Percentiles rank a stretch among this genome's conserved stretches.
Conservation (phyloP, 139 green algal genomes). For the Pseudopediastrum boryanum region DNA sequence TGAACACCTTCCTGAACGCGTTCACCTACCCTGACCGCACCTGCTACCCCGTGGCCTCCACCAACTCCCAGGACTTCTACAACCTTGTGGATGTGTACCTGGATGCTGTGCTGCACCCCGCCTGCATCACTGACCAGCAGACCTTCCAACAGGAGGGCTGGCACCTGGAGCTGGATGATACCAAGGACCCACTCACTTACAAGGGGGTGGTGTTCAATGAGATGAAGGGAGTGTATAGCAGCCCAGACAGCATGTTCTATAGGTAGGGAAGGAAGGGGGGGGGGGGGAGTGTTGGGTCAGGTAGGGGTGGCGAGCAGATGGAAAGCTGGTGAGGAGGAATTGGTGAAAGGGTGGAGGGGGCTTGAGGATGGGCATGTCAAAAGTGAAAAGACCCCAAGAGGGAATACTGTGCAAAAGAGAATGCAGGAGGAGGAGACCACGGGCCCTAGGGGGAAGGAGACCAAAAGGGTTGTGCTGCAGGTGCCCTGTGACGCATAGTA, state of each 20-base stretch:
- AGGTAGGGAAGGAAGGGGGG: too few relatives aligned
- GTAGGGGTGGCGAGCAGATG: too few relatives aligned
- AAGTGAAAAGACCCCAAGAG: too few relatives aligned
- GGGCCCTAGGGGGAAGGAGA: too few relatives aligned
- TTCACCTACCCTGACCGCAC: slow-evolving; percentile 99
- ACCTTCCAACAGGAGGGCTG: slow-evolving; percentile 93
- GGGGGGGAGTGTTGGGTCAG: too few relatives aligned
- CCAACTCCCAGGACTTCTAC: slow-evolving; percentile 95
- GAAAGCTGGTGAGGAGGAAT: too few relatives aligned
- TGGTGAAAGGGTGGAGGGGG: too few relatives aligned
- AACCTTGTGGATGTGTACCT: slow-evolving; percentile 99
- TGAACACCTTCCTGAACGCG: slow-evolving; percentile 99
- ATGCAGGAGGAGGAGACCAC: too few relatives aligned
- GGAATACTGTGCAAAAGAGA: too few relatives aligned
- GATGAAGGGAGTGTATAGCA: slow-evolving; percentile 99
- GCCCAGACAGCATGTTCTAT: slow-evolving; percentile 89
- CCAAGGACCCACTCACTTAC: slow-evolving; percentile 71
- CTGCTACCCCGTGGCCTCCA: slow-evolving; percentile 96
- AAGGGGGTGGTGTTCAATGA: slow-evolving; percentile 99
- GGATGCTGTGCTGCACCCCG: slow-evolving; percentile 96
- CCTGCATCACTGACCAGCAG: slow-evolving; percentile 83
- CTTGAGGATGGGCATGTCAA: too few relatives aligned
- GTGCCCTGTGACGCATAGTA: too few relatives aligned
- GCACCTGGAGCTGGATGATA: slow-evolving; percentile 88
- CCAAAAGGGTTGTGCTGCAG: too few relatives aligned